Evolutionary conservation across 495 filamentous ascomycete genomes (phyloP).

Genomic region (Xylaria sp.): DNA sequence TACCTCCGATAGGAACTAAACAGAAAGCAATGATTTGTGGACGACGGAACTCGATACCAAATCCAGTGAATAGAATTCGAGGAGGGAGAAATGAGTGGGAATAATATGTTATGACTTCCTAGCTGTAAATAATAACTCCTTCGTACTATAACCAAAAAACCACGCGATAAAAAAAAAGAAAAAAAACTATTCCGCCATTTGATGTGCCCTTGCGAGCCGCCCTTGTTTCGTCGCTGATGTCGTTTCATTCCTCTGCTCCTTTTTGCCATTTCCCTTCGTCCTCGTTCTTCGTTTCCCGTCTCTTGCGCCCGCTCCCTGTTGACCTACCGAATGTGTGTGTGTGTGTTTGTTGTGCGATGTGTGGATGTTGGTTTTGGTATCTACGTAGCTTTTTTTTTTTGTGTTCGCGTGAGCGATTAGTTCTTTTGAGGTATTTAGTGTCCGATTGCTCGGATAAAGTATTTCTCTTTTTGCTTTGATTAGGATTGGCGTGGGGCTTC

Average conservation of each 20-base stretch:
- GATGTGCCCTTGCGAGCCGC: constrained; percentile 8
- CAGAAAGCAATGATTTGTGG: background rate
- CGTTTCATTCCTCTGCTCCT: background rate
- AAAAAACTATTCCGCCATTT: constrained; percentile 3
- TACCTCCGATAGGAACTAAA: background rate
- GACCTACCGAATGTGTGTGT: constrained; percentile 3
- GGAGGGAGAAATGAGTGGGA: background rate
- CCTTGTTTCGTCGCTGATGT: background rate
- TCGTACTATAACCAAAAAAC: background rate
- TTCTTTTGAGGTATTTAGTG: constrained; percentile 20
- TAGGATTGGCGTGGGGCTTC: background rate
- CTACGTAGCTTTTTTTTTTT: constrained; percentile 20
- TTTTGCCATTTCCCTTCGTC: background rate
- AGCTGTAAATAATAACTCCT: background rate
- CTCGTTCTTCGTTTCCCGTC: background rate
- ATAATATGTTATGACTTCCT: background rate
- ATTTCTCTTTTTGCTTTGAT: constrained; percentile 3
- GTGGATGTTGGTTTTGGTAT: constrained; percentile 10
- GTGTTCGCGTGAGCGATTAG: constrained; percentile 29
- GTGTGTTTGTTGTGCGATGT: background rate
- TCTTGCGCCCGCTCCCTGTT: background rate
- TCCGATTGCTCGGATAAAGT: constrained; percentile 27
- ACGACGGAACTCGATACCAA: background rate
- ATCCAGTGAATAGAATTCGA: background rate
- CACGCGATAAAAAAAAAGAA: background rate